Conservation (phyloP, 2,329 filamentous ascomycete genomes). For the Penicillium sp. region DNA sequence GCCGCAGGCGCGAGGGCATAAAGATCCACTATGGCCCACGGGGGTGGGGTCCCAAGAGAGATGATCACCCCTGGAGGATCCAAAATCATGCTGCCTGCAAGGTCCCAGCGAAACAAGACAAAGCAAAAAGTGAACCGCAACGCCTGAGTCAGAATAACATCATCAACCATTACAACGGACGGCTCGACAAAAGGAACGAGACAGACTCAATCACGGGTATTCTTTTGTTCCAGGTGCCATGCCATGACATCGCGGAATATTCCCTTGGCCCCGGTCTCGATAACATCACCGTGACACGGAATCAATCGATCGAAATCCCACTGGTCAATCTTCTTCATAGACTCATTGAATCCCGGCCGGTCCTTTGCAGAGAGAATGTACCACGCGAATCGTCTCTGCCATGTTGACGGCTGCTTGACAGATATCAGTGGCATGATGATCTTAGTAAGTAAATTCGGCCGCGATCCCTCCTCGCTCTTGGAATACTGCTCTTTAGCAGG, state of each 20-base stretch:
- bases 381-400: conserved; percentile 79
- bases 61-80: not conserved
- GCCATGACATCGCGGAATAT: conserved; percentile 73
- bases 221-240: conserved; percentile 65
- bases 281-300: conserved; percentile 88
- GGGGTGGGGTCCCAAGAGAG: not conserved
- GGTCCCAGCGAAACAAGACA: not conserved
- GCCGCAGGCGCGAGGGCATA: not conserved
- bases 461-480: conserved; percentile 52
- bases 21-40: not conserved
- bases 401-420: conserved; percentile 59
- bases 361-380: conserved; percentile 63
- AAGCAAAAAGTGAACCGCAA: not conserved
- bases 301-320: conserved; percentile 88
- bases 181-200: not conserved
- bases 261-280: conserved; percentile 70
- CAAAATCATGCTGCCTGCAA: conserved; percentile 6
- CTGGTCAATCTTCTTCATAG: conserved; percentile 61
- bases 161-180: not conserved
- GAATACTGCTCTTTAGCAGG: conserved; percentile 82
- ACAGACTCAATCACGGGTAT: conserved; percentile 6
- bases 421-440: conserved; percentile 56
- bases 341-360: conserved; percentile 65
- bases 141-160: not conserved
- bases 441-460: conserved; percentile 57